Evolutionary conservation across 805 yeast genomes (phyloP).

Genomic region (Scheffersomyces coipomensis): DNA sequence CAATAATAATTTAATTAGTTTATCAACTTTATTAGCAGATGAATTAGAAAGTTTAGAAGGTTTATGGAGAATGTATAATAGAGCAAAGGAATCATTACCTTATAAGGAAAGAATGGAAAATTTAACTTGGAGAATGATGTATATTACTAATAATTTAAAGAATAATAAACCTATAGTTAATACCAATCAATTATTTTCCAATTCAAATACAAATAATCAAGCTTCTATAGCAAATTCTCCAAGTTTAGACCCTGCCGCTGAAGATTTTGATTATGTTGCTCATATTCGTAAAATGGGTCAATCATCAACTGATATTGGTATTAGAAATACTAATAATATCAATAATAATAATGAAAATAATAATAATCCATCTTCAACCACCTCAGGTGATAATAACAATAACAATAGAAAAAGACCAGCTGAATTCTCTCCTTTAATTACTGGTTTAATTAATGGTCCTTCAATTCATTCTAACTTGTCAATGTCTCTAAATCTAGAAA

Average conservation of each 20-base stretch:
- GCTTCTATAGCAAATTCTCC: conserved; percentile 1
- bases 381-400: neutral
- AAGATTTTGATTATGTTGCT: conserved; percentile 63
- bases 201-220: neutral
- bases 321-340: neutral
- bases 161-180: conserved; percentile 1
- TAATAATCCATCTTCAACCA: neutral
- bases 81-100: conserved; percentile 73
- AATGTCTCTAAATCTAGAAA: neutral
- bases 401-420: conserved; percentile 17
- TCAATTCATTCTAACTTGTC: neutral
- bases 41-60: conserved; percentile 14
- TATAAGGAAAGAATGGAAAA: conserved; percentile 78
- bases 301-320: conserved; percentile 11
- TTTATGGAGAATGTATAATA: conserved; percentile 80
- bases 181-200: neutral
- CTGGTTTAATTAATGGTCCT: neutral
- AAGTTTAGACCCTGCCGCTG: conserved; percentile 44
- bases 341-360: too few species aligned
- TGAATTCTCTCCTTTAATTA: conserved; percentile 13
- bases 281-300: conserved; percentile 59
- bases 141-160: conserved; percentile 28
- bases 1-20: neutral
- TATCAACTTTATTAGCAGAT: conserved; percentile 3
- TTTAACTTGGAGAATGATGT: conserved; percentile 86